Percentiles rank a stretch among this genome's conserved stretches.
Conservation (phyloP, 176 grass and related monocot genomes). For the Typha latifolia region DNA sequence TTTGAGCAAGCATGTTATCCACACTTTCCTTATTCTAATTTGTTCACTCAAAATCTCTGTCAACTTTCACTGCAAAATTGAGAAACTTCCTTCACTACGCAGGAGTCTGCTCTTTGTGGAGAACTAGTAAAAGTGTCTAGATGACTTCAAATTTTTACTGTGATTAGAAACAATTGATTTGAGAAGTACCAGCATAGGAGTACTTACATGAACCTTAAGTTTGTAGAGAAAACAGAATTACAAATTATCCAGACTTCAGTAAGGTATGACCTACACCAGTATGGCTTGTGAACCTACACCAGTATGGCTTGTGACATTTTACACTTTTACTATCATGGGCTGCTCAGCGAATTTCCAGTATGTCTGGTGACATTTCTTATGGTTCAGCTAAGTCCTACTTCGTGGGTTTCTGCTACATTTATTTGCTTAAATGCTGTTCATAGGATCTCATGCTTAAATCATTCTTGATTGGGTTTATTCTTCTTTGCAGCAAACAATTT, state of each 20-base stretch:
- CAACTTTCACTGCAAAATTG: too few species aligned
- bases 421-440: neutral
- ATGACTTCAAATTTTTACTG: too few species aligned
- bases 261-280: too few species aligned
- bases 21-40: neutral
- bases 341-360: neutral
- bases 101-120: too few species aligned
- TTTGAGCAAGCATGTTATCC: neutral
- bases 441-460: neutral
- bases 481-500: constrained; percentile 67
- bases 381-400: neutral
- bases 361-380: neutral
- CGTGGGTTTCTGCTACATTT: neutral
- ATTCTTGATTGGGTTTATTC: constrained; percentile 6
- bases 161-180: too few species aligned
- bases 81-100: too few species aligned
- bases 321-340: neutral
- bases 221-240: neutral
- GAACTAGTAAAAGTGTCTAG: too few species aligned
- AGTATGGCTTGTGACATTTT: too few species aligned
- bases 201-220: neutral
- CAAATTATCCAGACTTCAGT: too few species aligned
- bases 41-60: too few species aligned
- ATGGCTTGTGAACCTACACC: too few species aligned
- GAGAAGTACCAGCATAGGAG: neutral